These are phyloP conservation scores for Yarrowia deformans DNA, from an alignment of 805 yeast species.

Conservation along the genomic window DNA sequence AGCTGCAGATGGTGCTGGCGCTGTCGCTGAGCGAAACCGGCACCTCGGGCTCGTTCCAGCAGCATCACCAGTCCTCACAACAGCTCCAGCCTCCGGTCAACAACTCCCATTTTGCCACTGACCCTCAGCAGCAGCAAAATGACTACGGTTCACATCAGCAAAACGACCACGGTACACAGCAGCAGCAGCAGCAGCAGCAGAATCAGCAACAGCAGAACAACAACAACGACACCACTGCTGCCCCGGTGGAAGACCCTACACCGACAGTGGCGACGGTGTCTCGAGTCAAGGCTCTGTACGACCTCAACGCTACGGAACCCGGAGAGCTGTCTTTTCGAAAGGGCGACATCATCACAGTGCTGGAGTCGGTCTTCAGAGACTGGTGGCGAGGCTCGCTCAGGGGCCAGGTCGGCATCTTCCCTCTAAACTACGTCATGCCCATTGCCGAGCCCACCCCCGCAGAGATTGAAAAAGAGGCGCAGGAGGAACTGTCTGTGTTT, in stretches of 20 bases:
- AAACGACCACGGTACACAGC: constrained; percentile 26
- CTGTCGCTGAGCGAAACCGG: constrained; percentile 69
- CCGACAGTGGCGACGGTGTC: constrained; percentile 55
- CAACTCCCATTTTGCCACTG: constrained; percentile 10
- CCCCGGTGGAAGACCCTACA: constrained; percentile 16
- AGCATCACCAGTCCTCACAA: constrained; percentile 1
- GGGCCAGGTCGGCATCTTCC: constrained; percentile 87
- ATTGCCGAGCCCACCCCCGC: constrained; percentile 68
- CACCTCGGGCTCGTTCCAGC: constrained; percentile 35
- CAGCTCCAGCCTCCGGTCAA: constrained; percentile 11
- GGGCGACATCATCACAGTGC: constrained; percentile 87
- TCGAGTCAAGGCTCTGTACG: constrained; percentile 85
- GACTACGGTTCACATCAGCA: constrained; percentile 37
- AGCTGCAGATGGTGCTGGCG: constrained; percentile 75
- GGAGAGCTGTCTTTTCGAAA: constrained; percentile 87
- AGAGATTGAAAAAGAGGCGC: constrained; percentile 61
- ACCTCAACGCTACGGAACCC: constrained; percentile 75
- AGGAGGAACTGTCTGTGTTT: constrained; percentile 62
- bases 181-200: constrained; percentile 40
- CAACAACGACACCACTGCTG: not conserved
- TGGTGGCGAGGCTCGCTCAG: constrained; percentile 94
- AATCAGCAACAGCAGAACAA: constrained; percentile 41
- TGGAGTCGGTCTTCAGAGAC: constrained; percentile 87
- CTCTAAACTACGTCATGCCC: constrained; percentile 88
- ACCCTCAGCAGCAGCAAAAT: not conserved